A percentile compares a stretch with the other conserved stretches of the same genome.
Conservation (phyloP, 2,329 filamentous ascomycete genomes). For the Aspergillus bombycis region DNA sequence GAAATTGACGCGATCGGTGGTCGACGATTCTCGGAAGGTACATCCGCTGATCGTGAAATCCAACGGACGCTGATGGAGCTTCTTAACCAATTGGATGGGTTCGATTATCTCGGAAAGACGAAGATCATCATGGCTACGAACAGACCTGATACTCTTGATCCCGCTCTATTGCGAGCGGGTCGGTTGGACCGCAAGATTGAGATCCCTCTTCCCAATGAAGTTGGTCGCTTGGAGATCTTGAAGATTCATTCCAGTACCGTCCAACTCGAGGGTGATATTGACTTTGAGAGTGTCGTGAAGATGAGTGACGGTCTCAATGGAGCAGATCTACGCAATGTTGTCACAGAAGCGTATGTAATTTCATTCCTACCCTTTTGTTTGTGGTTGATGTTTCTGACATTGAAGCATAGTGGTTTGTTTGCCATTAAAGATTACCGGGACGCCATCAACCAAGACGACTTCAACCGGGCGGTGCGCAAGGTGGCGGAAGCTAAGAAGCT, state of each 20-base stretch:
- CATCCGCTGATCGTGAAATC: slow-evolving; percentile 95
- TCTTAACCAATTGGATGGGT: slow-evolving; percentile 96
- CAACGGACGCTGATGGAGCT: slow-evolving; percentile 98
- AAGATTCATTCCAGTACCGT: slow-evolving; percentile 94
- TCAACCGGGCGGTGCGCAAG: slow-evolving; percentile 99
- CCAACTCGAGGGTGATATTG: slow-evolving; percentile 88
- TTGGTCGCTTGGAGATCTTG: slow-evolving; percentile 91
- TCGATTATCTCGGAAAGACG: slow-evolving; percentile 98
- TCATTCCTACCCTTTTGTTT: slow-evolving; percentile 3
- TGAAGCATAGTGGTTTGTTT: slow-evolving; percentile 73
- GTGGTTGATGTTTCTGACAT: slow-evolving; percentile 19
- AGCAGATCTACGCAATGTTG: slow-evolving; percentile 94
- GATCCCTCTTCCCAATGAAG: slow-evolving; percentile 95
- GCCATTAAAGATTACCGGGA: slow-evolving; percentile 98
- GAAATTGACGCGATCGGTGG: slow-evolving; percentile 99
- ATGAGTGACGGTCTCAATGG: slow-evolving; percentile 99
- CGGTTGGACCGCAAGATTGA: slow-evolving; percentile 97
- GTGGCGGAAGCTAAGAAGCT: slow-evolving; percentile 97
- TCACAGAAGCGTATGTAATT: slow-evolving; percentile 88
- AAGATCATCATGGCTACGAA: slow-evolving; percentile 99
- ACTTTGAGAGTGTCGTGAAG: slow-evolving; percentile 99
- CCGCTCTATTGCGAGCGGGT: slow-evolving; percentile 86
- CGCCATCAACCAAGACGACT: slow-evolving; percentile 95
- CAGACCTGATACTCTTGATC: slow-evolving; percentile 92
- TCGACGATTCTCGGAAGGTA: slow-evolving; percentile 93